Evolutionary conservation across 495 filamentous ascomycete species (phyloP).

Genomic region (Tuber melanosporum): DNA sequence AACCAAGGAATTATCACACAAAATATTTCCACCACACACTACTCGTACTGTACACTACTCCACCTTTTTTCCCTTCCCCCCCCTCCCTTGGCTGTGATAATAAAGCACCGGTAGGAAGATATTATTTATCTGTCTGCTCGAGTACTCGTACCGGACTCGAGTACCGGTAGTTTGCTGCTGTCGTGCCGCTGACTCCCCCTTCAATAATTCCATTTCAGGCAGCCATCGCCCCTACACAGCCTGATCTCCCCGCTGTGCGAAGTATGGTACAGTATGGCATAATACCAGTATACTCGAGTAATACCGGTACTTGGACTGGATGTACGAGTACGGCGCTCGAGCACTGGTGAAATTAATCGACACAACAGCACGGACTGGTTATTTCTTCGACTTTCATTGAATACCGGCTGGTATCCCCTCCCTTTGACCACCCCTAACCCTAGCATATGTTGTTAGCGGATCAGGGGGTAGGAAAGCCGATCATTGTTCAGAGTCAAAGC

Average conservation of each 20-base stretch:
- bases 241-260: neutral
- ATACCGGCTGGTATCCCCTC: neutral
- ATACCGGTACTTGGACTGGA: no score
- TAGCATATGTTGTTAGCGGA: neutral
- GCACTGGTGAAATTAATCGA: no score
- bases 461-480: neutral
- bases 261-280: neutral
- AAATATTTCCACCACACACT: conserved; percentile 21
- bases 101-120: conserved; percentile 23
- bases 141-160: no score
- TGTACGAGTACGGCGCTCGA: no score
- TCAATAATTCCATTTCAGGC: neutral
- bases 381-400: neutral
- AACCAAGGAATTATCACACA: conserved; percentile 25
- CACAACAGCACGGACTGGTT: neutral
- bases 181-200: neutral
- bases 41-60: conserved; percentile 8
- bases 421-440: neutral
- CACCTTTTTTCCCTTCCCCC: neutral
- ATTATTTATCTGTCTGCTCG: neutral
- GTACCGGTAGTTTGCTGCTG: neutral
- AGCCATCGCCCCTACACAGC: neutral
- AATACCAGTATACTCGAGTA: neutral
- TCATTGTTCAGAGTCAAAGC: neutral
- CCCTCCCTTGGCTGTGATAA: neutral